These are phyloP conservation scores for Ceratocystis variospora DNA, from an alignment of 2,329 filamentous ascomycete species.

Conservation along the genomic window DNA sequence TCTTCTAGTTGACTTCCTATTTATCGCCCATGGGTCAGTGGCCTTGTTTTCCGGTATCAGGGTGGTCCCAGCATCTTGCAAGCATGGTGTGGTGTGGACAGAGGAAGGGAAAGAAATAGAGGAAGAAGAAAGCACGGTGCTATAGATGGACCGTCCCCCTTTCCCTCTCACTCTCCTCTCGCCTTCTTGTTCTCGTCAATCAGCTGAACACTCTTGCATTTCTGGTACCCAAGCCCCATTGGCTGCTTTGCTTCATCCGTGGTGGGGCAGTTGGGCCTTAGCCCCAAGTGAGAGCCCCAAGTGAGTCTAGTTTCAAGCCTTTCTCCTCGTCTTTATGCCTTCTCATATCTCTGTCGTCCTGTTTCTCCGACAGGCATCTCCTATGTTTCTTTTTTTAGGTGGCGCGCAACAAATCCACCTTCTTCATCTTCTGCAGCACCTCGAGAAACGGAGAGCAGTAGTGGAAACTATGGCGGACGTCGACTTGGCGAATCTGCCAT, in stretches of 20 bases:
- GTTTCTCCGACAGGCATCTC: background rate
- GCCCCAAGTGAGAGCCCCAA: background rate
- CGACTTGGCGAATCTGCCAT: too few species aligned
- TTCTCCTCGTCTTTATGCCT: background rate
- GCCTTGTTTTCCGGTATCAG: background rate
- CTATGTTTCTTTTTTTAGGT: background rate
- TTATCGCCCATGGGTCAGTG: background rate
- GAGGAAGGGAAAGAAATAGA: too few species aligned
- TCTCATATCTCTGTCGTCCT: background rate
- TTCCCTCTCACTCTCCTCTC: background rate
- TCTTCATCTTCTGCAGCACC: too few species aligned
- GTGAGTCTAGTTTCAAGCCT: background rate
- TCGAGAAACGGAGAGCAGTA: too few species aligned
- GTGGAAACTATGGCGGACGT: too few species aligned
- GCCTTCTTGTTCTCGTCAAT: background rate
- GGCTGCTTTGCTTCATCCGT: background rate
- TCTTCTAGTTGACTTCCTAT: background rate
- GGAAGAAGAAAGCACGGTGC: background rate
- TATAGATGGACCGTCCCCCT: background rate
- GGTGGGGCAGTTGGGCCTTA: background rate
- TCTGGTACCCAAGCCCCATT: background rate
- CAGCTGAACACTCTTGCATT: background rate
- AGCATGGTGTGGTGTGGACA: background rate
- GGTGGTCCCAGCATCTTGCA: background rate
- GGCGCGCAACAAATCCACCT: background rate